Evolutionary conservation across 306 rosid species (phyloP).

Genomic region (Inga laurina): DNA sequence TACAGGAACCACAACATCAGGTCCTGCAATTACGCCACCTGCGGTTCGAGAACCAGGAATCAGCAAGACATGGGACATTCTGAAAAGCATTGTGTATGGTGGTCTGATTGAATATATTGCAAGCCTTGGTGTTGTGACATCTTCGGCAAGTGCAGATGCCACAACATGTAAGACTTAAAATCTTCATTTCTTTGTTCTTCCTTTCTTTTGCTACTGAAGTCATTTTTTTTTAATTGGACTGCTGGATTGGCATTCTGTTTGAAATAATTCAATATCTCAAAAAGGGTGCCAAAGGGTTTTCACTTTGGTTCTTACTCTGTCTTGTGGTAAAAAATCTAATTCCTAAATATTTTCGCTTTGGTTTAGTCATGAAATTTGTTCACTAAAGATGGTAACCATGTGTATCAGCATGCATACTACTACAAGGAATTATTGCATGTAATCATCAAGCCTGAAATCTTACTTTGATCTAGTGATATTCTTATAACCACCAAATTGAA

Average conservation of each 20-base stretch:
- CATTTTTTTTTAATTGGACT: background rate
- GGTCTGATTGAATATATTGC: conserved; percentile 74
- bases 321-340: background rate
- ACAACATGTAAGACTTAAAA: conserved; percentile 28
- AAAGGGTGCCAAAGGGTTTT: background rate
- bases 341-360: background rate
- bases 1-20: background rate
- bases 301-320: background rate
- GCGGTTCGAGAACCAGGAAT: conserved; percentile 2
- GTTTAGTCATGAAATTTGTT: background rate
- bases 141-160: conserved; percentile 48
- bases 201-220: background rate
- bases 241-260: background rate
- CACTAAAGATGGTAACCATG: background rate
- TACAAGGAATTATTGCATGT: background rate
- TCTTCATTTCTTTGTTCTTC: background rate
- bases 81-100: conserved; percentile 78
- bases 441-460: background rate
- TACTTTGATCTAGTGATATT: background rate
- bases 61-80: conserved; percentile 45
- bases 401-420: background rate
- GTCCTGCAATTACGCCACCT: background rate
- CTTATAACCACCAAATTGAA: background rate
- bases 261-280: background rate
- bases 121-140: conserved; percentile 50